A percentile compares a stretch with the other conserved stretches of the same genome.
These are phyloP conservation scores for Clavispora phyllophila DNA, from an alignment of 805 yeast genomes.

Conservation along the genomic window DNA sequence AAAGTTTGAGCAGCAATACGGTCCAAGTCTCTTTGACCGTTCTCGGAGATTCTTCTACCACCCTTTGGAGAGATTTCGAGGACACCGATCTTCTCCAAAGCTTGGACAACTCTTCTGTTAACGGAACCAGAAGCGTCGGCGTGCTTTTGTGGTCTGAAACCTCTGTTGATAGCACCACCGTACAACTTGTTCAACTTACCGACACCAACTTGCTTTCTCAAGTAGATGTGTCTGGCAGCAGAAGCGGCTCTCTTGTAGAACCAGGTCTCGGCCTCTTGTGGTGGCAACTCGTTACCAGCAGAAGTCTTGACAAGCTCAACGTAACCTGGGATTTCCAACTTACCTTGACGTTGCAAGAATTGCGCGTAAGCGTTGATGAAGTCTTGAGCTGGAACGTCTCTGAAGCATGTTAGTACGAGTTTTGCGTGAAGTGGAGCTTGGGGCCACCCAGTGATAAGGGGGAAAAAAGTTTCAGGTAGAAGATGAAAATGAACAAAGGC, in stretches of 20 bases:
- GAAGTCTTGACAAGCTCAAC: slow-evolving; percentile 99
- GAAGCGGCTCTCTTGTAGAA: slow-evolving; percentile 99
- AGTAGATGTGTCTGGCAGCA: slow-evolving; percentile 99
- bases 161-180: slow-evolving; percentile 99
- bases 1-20: slow-evolving; percentile 99
- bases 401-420: slow-evolving; percentile 35
- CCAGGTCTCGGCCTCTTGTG: slow-evolving; percentile 99
- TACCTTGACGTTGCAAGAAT: slow-evolving; percentile 99
- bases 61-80: slow-evolving; percentile 95
- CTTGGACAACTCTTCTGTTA: slow-evolving; percentile 97
- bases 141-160: slow-evolving; percentile 97
- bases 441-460: background rate
- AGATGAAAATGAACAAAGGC: too few relatives aligned
- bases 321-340: slow-evolving; percentile 99
- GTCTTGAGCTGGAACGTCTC: slow-evolving; percentile 99
- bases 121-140: slow-evolving; percentile 98
- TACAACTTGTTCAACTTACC: slow-evolving; percentile 98
- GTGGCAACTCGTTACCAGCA: slow-evolving; percentile 98
- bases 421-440: background rate
- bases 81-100: slow-evolving; percentile 97
- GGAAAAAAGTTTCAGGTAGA: too few relatives aligned
- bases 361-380: slow-evolving; percentile 99
- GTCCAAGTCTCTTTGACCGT: slow-evolving; percentile 99
- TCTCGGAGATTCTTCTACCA: slow-evolving; percentile 98
- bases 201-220: slow-evolving; percentile 98